Percentiles rank a stretch among this genome's conserved stretches.
These are phyloP conservation scores for Apiospora arundinis DNA, from an alignment of 2,329 filamentous ascomycete species.

Conservation along the genomic window DNA sequence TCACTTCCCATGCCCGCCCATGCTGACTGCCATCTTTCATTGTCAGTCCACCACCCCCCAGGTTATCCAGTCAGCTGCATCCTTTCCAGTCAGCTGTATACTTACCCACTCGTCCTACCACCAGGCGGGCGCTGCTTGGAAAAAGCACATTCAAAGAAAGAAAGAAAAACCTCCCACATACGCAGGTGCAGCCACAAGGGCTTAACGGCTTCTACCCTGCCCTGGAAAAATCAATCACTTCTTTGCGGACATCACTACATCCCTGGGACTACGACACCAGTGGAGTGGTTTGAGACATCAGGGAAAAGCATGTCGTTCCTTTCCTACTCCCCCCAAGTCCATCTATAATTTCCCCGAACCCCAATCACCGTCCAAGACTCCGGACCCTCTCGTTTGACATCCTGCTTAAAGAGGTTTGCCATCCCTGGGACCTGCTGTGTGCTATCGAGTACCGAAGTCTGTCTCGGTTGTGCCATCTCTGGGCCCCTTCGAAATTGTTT, in stretches of 20 bases:
- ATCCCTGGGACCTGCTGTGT: slow-evolving; percentile 21
- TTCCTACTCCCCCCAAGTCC: not conserved
- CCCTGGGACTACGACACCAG: slow-evolving; percentile 1
- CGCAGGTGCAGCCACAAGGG: slow-evolving; percentile 16
- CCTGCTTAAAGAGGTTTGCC: slow-evolving; percentile 10
- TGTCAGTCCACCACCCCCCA: slow-evolving; percentile 1
- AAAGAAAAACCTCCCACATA: not conserved
- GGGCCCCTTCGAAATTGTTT: slow-evolving; percentile 31
- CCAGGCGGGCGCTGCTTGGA: not conserved
- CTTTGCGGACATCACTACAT: slow-evolving; percentile 5
- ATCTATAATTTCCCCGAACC: slow-evolving; percentile 18
- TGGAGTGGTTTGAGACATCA: not conserved
- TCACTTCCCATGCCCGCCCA: not conserved
- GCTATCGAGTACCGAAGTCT: slow-evolving; percentile 24
- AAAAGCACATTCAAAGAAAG: slow-evolving; percentile 14
- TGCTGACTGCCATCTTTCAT: not conserved
- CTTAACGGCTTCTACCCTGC: slow-evolving; percentile 12
- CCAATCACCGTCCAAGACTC: not conserved
- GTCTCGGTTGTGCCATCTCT: slow-evolving; percentile 17
- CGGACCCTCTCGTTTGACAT: not conserved
- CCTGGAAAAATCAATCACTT: slow-evolving; percentile 5
- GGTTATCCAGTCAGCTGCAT: slow-evolving; percentile 6
- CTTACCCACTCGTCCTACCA: slow-evolving; percentile 2
- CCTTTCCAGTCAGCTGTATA: not conserved
- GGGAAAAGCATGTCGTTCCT: not conserved